A percentile compares a stretch with the other conserved stretches of the same genome.
Evolutionary conservation across 495 filamentous ascomycete species (phyloP).

Genomic region (Penicillium ochrochloron): DNA sequence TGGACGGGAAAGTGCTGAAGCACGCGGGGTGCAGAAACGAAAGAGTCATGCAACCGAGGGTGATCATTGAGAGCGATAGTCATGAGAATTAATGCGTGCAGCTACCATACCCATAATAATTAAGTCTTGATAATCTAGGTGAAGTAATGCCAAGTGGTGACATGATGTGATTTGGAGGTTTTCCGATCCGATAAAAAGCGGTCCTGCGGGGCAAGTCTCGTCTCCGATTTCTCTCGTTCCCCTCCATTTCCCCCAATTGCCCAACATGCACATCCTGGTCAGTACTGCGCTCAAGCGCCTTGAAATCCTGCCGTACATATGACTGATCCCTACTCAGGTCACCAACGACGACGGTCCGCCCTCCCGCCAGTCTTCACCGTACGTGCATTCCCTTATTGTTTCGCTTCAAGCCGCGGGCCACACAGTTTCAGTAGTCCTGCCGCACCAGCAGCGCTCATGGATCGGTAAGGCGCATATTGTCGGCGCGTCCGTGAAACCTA

Average conservation of each 20-base stretch:
- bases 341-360: constrained; percentile 97
- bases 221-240: constrained; percentile 27
- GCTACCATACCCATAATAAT: constrained; percentile 14
- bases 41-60: constrained; percentile 36
- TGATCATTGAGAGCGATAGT: constrained; percentile 21
- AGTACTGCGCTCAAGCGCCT: constrained; percentile 14
- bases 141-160: constrained; percentile 15
- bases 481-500: constrained; percentile 79
- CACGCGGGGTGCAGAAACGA: constrained; percentile 41
- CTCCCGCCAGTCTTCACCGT: constrained; percentile 86
- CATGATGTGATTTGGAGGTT: constrained; percentile 3
- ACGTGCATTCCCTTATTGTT: constrained; percentile 83
- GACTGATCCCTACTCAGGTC: constrained; percentile 59
- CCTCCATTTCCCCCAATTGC: constrained; percentile 25
- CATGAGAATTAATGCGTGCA: not conserved
- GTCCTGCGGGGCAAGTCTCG: constrained; percentile 18
- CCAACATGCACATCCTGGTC: constrained; percentile 52
- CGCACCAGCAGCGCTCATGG: constrained; percentile 92
- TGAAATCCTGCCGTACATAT: not conserved
- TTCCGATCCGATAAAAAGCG: constrained; percentile 15
- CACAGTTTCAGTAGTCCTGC: constrained; percentile 85
- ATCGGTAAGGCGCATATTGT: constrained; percentile 97
- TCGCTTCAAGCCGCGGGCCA: constrained; percentile 79
- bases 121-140: not conserved
- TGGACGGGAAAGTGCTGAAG: constrained; percentile 40